These are phyloP conservation scores for Cyclocybe cylindracea DNA, from an alignment of 768 basidiomycete species.

Conservation along the genomic window DNA sequence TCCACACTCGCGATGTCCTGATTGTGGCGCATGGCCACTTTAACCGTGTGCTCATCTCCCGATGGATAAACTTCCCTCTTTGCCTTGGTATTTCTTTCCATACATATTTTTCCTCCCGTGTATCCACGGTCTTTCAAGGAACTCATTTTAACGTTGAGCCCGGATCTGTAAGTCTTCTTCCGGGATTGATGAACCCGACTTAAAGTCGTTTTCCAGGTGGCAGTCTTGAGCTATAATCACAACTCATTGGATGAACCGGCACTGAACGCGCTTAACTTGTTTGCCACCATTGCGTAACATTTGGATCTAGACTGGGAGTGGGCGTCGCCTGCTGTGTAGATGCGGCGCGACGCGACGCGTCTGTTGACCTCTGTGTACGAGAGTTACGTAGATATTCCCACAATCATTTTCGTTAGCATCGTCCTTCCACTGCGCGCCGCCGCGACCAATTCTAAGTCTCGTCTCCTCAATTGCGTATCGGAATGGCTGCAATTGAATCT, in stretches of 20 bases:
- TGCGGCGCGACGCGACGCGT: constrained; percentile 25
- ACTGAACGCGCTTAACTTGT: constrained; percentile 72
- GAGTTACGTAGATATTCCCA: constrained; percentile 21
- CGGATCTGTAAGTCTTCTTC: constrained; percentile 57
- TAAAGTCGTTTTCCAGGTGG: constrained; percentile 48
- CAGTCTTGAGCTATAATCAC: constrained; percentile 85
- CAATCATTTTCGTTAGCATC: constrained; percentile 22
- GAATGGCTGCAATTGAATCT: constrained; percentile 30
- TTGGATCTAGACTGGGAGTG: neutral
- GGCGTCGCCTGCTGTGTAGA: neutral
- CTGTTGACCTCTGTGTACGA: constrained; percentile 28
- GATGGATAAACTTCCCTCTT: constrained; percentile 28
- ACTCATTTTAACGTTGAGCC: constrained; percentile 86
- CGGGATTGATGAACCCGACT: neutral
- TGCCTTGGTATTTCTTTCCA: constrained; percentile 26
- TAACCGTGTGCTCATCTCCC: constrained; percentile 39
- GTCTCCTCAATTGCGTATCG: constrained; percentile 9
- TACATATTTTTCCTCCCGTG: neutral
- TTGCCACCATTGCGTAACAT: constrained; percentile 26
- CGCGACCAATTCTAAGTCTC: constrained; percentile 7
- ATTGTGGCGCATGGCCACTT: constrained; percentile 92
- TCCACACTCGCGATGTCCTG: constrained; percentile 74
- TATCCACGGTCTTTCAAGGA: constrained; percentile 36
- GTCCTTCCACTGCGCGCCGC: constrained; percentile 2
- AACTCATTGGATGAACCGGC: constrained; percentile 75